phyloP scores from a whole-genome alignment of 495 filamentous ascomycete genomes.

The Trypethelium eluteriae region DNA sequence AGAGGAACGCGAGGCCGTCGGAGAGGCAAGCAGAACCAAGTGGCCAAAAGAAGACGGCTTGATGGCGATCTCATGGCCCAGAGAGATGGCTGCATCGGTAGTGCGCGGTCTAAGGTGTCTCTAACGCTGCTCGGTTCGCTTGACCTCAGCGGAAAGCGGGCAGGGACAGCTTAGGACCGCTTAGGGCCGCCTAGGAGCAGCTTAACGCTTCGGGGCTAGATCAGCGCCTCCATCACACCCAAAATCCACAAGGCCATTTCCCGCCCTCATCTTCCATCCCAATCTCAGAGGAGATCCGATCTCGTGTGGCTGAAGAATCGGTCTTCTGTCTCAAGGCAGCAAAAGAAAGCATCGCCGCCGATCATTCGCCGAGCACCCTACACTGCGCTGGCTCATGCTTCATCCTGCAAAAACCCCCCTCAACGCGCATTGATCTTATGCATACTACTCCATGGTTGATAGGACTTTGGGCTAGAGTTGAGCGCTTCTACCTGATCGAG shows the following conservation, averaged over 20 bases:
- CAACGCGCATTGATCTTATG: too few relatives aligned
- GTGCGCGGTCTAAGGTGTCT: background rate
- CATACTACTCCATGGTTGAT: too few relatives aligned
- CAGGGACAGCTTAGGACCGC: background rate
- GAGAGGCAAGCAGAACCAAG: background rate
- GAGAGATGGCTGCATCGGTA: constrained; percentile 6
- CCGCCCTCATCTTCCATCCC: background rate
- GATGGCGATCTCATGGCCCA: constrained; percentile 5
- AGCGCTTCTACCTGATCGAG: background rate
- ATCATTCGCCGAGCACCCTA: too few relatives aligned
- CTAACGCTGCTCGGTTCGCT: background rate
- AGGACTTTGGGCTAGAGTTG: background rate
- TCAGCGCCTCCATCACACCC: background rate
- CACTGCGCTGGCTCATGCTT: too few relatives aligned
- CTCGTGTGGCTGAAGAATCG: background rate
- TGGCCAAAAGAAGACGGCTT: background rate
- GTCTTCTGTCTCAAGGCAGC: too few relatives aligned
- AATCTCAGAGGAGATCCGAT: background rate
- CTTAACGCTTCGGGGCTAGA: background rate
- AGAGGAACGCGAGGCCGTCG: background rate
- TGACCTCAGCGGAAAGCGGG: constrained; percentile 1
- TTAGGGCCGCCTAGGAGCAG: too few relatives aligned
- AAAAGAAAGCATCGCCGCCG: too few relatives aligned
- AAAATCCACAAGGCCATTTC: too few relatives aligned
- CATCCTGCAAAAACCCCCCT: too few relatives aligned